phyloP scores from a whole-genome alignment of 352 stramenopile genomes.

The Globisporangium uncinulatum region DNA sequence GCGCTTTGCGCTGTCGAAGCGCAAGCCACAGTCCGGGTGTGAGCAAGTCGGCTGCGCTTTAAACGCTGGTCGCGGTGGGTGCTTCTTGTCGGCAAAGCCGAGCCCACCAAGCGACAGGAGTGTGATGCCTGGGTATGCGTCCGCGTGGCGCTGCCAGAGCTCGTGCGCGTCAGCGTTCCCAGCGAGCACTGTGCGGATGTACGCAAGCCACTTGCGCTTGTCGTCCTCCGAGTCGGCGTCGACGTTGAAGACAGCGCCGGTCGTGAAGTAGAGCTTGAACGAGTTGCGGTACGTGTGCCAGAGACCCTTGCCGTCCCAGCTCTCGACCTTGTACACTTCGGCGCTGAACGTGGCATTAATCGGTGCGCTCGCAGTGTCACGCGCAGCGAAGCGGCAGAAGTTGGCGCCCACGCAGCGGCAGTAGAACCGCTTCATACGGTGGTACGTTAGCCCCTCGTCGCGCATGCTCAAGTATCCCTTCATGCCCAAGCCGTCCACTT shows the following conservation, averaged over 20 bases:
- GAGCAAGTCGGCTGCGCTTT: conserved; percentile 55
- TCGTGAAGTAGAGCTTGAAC: conserved; percentile 80
- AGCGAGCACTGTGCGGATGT: conserved; percentile 59
- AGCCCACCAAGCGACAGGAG: conserved; percentile 48
- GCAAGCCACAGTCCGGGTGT: conserved; percentile 54
- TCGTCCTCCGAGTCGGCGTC: conserved; percentile 78
- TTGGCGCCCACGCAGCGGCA: conserved; percentile 76
- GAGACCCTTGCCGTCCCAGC: conserved; percentile 80
- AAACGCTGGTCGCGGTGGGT: conserved; percentile 57
- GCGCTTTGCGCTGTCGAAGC: conserved; percentile 73
- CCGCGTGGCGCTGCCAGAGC: conserved; percentile 33
- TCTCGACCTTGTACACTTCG: conserved; percentile 72
- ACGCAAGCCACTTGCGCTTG: conserved; percentile 71
- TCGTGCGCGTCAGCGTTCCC: conserved; percentile 26
- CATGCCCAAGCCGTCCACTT: conserved; percentile 60
- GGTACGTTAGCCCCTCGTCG: conserved; percentile 77
- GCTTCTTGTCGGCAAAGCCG: conserved; percentile 58
- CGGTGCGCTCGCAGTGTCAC: conserved; percentile 49
- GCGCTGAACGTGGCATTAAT: conserved; percentile 60
- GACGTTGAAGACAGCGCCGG: conserved; percentile 69
- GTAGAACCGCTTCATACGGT: conserved; percentile 85
- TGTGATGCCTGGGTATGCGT: conserved; percentile 32
- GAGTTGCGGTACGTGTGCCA: conserved; percentile 80
- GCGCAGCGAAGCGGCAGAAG: conserved; percentile 68
- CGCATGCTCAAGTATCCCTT: conserved; percentile 79